Conservation (phyloP, 2,329 filamentous ascomycete genomes). For the Xylariaceae sp. region DNA sequence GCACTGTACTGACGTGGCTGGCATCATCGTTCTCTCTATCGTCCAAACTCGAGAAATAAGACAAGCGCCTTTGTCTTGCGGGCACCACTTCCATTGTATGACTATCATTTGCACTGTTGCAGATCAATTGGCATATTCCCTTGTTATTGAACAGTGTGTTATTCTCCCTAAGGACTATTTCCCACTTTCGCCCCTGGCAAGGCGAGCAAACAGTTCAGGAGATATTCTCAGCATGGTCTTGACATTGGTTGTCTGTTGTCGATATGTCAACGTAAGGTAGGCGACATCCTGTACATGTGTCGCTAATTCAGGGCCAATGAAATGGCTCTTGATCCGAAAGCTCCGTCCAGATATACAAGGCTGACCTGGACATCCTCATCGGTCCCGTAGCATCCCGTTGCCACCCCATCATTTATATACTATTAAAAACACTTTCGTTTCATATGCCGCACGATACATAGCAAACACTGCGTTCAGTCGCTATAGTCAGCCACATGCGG, state of each 20-base stretch:
- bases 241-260: too few species aligned
- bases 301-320: not conserved
- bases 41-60: slow-evolving; percentile 18
- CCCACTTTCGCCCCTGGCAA: not conserved
- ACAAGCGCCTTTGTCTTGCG: slow-evolving; percentile 24
- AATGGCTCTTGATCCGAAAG: not conserved
- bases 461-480: not conserved
- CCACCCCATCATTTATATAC: not conserved
- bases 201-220: not conserved
- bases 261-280: too few species aligned
- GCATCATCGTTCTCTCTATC: slow-evolving; percentile 24
- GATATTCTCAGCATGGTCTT: too few species aligned
- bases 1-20: slow-evolving; percentile 35
- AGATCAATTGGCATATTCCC: slow-evolving; percentile 20
- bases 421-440: not conserved
- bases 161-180: slow-evolving; percentile 12
- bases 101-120: slow-evolving; percentile 7
- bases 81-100: slow-evolving; percentile 22
- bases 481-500: not conserved
- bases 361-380: not conserved
- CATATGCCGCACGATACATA: not conserved
- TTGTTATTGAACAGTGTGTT: slow-evolving; percentile 17
- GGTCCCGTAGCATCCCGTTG: not conserved
- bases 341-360: not conserved
- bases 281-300: too few species aligned